These are phyloP conservation scores for Aquilaria sinensis DNA, from an alignment of 345 rosid species.

Conservation along the genomic window DNA sequence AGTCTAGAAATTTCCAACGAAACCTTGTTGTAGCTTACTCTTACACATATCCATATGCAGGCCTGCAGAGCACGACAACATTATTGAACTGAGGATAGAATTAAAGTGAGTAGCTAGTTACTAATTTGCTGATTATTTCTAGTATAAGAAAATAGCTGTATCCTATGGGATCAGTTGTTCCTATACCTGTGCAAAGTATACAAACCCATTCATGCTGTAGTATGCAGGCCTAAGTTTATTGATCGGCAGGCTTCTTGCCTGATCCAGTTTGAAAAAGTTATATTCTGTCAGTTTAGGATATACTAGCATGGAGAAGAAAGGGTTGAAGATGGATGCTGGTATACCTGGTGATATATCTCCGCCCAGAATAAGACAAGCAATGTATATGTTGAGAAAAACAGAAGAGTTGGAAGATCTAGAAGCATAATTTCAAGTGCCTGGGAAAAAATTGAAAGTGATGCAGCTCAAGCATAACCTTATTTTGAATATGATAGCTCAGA, in stretches of 20 bases:
- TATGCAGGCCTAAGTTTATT: conserved; percentile 50
- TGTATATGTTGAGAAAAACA: conserved; percentile 73
- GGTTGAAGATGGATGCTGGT: not conserved
- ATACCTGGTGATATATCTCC: conserved; percentile 79
- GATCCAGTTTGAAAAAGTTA: not conserved
- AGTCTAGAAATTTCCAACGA: conserved; percentile 30
- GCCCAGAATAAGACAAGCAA: conserved; percentile 84
- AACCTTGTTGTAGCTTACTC: conserved; percentile 19
- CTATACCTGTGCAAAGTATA: conserved; percentile 43
- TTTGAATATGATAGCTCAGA: not conserved
- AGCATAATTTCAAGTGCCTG: conserved; percentile 45
- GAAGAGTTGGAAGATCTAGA: conserved; percentile 70
- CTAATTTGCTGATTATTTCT: not conserved
- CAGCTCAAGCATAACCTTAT: conserved; percentile 4
- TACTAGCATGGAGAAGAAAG: too few relatives aligned
- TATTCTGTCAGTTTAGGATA: too few relatives aligned
- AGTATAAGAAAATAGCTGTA: too few relatives aligned
- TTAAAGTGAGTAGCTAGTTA: not conserved
- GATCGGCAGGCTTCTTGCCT: conserved; percentile 56
- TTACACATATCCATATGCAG: conserved; percentile 40
- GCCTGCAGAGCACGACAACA: conserved; percentile 21
- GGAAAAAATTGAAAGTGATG: conserved; percentile 3
- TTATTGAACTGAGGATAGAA: not conserved
- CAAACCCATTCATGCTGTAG: conserved; percentile 29
- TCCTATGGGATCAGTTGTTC: not conserved